These are phyloP conservation scores for Cicer bijugum DNA, from an alignment of 306 rosid species.

Conservation along the genomic window DNA sequence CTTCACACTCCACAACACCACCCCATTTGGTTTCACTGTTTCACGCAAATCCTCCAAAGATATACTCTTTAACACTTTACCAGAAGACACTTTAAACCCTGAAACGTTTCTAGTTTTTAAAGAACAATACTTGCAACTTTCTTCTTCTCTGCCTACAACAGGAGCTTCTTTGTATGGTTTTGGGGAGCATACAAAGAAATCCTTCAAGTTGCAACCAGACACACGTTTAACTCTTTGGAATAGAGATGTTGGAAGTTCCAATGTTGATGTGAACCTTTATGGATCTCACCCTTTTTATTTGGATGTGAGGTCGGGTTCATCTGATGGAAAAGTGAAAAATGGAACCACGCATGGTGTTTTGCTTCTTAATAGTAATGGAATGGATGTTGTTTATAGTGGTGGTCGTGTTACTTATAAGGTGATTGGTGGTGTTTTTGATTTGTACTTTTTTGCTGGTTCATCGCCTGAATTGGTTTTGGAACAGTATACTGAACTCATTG, in stretches of 20 bases:
- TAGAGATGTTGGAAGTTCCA: constrained; percentile 56
- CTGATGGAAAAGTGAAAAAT: constrained; percentile 51
- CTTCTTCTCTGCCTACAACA: constrained; percentile 62
- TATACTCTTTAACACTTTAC: constrained; percentile 59
- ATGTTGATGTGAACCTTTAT: constrained; percentile 64
- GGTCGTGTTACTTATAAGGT: constrained; percentile 68
- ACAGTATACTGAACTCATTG: constrained; percentile 78
- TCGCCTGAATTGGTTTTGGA: constrained; percentile 70
- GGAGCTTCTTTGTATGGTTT: constrained; percentile 69
- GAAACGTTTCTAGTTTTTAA: constrained; percentile 63
- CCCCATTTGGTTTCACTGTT: constrained; percentile 75
- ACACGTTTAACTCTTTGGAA: constrained; percentile 69
- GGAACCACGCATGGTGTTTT: constrained; percentile 82
- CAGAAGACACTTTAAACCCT: constrained; percentile 44
- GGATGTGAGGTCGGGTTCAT: constrained; percentile 60
- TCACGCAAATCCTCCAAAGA: constrained; percentile 68
- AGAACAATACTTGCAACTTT: constrained; percentile 75
- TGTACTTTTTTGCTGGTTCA: constrained; percentile 75
- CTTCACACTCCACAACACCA: constrained; percentile 66
- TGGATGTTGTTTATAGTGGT: constrained; percentile 70
- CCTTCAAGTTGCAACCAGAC: constrained; percentile 61
- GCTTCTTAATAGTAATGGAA: constrained; percentile 76
- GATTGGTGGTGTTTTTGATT: constrained; percentile 79
- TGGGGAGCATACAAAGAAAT: constrained; percentile 73
- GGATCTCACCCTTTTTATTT: constrained; percentile 91